phyloP scores from a whole-genome alignment of 2,329 filamentous ascomycete species.

The Paraphaeosphaeria minitans region DNA sequence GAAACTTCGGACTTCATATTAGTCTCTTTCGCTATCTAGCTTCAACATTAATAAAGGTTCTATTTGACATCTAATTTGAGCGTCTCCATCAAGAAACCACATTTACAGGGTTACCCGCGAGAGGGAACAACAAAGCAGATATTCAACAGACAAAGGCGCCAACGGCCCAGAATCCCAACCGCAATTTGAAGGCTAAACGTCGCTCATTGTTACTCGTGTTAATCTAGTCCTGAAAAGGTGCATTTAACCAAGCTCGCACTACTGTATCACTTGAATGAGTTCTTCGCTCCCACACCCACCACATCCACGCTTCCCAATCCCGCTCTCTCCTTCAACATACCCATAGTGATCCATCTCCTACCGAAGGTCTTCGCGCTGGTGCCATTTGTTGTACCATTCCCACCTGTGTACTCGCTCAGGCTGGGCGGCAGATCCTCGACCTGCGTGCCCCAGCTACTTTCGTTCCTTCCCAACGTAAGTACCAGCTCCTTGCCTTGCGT shows the following conservation, averaged over 20 bases:
- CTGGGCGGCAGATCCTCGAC: slow-evolving; percentile 51
- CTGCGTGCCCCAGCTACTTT: slow-evolving; percentile 51
- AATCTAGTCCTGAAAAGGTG: not conserved
- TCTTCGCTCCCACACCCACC: not conserved
- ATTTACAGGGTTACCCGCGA: too few relatives aligned
- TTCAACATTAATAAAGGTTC: not conserved
- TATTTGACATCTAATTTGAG: not conserved
- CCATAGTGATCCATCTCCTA: not conserved
- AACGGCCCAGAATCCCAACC: not conserved
- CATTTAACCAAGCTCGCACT: not conserved
- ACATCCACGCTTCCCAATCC: slow-evolving; percentile 3
- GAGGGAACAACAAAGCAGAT: not conserved
- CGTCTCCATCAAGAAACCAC: not conserved
- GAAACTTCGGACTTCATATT: not conserved
- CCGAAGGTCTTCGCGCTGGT: slow-evolving; percentile 2
- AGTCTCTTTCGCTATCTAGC: not conserved
- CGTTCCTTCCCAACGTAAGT: slow-evolving; percentile 46
- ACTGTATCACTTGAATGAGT: not conserved
- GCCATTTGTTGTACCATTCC: slow-evolving; percentile 18
- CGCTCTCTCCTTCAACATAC: slow-evolving; percentile 3
- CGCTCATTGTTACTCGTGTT: not conserved
- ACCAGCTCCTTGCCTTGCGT: slow-evolving; percentile 50
- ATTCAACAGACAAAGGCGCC: not conserved
- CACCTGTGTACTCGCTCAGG: slow-evolving; percentile 30
- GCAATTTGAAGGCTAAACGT: not conserved